Conservation (phyloP, 2,329 filamentous ascomycete genomes). For the Penicillium sp. region DNA sequence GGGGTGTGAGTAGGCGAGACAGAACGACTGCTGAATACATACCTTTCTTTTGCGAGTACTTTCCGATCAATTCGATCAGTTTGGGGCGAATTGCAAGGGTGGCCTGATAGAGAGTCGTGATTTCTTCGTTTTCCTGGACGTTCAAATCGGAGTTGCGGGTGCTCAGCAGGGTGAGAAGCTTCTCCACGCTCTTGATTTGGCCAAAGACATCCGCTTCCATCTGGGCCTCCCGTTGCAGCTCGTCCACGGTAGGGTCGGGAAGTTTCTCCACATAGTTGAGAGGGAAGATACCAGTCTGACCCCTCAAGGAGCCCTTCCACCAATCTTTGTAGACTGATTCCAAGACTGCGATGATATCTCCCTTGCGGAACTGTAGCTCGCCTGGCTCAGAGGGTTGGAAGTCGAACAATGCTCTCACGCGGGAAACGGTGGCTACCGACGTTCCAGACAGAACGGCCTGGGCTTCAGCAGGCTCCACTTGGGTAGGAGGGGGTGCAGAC, state of each 20-base stretch:
- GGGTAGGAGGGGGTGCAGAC: conserved; percentile 23
- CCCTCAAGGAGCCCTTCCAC: conserved; percentile 95
- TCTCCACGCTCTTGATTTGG: conserved; percentile 76
- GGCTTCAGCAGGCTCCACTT: conserved; percentile 47
- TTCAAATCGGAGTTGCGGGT: conserved; percentile 77
- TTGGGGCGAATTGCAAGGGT: conserved; percentile 94
- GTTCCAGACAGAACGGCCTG: conserved; percentile 75
- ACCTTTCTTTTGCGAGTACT: conserved; percentile 99
- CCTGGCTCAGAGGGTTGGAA: conserved; percentile 92
- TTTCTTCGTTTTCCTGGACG: conserved; percentile 94
- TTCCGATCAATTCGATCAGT: conserved; percentile 95
- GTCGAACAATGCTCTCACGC: conserved; percentile 90
- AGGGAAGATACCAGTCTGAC: conserved; percentile 96
- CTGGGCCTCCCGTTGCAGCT: conserved; percentile 91
- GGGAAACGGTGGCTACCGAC: conserved; percentile 92
- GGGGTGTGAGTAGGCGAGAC: conserved; percentile 14
- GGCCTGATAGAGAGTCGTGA: conserved; percentile 86
- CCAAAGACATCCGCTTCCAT: conserved; percentile 85
- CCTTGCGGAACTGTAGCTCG: conserved; percentile 93
- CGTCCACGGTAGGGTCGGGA: conserved; percentile 88
- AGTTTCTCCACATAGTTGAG: conserved; percentile 99
- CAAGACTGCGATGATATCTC: conserved; percentile 93
- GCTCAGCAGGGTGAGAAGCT: conserved; percentile 84
- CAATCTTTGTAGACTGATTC: conserved; percentile 99
- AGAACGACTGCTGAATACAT: conserved; percentile 20